phyloP scores from a whole-genome alignment of 2,329 filamentous ascomycete genomes.

The Biscogniauxia marginata region DNA sequence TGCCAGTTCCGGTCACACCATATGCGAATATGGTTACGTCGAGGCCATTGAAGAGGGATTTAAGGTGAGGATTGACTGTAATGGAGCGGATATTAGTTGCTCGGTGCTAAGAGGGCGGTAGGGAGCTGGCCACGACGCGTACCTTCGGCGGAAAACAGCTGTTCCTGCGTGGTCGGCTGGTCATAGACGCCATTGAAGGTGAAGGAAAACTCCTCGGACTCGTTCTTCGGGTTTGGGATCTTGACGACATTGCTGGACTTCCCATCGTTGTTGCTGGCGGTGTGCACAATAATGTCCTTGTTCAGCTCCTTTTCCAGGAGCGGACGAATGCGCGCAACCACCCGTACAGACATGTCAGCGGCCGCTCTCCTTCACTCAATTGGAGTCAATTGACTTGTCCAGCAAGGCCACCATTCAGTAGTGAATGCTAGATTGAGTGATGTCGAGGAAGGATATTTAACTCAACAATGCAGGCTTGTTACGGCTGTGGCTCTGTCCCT shows the following conservation, averaged over 20 bases:
- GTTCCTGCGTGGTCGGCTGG: slow-evolving; percentile 74
- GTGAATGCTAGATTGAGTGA: too few species aligned
- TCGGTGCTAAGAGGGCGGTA: slow-evolving; percentile 2
- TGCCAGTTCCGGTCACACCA: slow-evolving; percentile 88
- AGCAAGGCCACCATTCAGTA: not conserved
- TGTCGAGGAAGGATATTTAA: too few species aligned
- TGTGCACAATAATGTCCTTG: slow-evolving; percentile 79
- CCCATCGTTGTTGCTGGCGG: slow-evolving; percentile 60
- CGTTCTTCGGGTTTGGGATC: slow-evolving; percentile 93
- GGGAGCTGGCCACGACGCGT: slow-evolving; percentile 35
- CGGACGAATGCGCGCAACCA: slow-evolving; percentile 87
- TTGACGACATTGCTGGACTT: slow-evolving; percentile 69
- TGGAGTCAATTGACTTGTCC: not conserved
- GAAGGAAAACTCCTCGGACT: slow-evolving; percentile 86
- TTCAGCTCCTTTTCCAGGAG: slow-evolving; percentile 82
- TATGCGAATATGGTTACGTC: slow-evolving; percentile 92
- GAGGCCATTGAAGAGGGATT: slow-evolving; percentile 85
- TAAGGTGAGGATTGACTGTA: slow-evolving; percentile 82
- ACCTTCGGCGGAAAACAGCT: slow-evolving; percentile 89
- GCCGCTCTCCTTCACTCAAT: not conserved
- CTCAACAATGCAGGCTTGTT: too few species aligned
- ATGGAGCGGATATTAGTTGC: slow-evolving; percentile 7
- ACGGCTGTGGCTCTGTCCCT: too few species aligned
- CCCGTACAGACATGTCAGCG: slow-evolving; percentile 66
- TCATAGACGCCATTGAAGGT: slow-evolving; percentile 94